Base-by-base conservation (phyloP, 148 eudicot genomes). In the Dianthus caryophyllus region DNA sequence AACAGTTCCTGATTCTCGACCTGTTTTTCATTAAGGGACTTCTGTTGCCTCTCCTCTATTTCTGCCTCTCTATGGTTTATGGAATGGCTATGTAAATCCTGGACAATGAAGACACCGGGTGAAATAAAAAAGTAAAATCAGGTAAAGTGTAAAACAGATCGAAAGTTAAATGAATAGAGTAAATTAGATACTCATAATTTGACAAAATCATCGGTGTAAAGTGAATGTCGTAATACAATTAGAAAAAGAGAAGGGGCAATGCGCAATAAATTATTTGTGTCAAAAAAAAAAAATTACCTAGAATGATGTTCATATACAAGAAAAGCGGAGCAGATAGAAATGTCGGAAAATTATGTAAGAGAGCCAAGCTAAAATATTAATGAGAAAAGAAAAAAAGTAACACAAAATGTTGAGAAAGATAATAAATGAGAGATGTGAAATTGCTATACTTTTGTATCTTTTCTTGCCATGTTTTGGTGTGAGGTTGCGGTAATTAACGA, bases 21-120 rank as follows among this genome's bases (percentile, higher is more conserved):
- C 77, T 94, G 99, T 74, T 90, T 94, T 77, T 94, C 99, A 62
- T 94, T 94, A 17, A 94, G 96, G 74, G 88, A 94, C 73, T 88
- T 94, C 68, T 94, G 99, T 43, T 97, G 97, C 73, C 76, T 90
- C 79, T 90, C 99, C 75, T 94, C 99, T 51, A 77, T 58, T 74
- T 94, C 98, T 9, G 83, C 54, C 39, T 86, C 96, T 71, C 93
- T 80, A 67, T 73, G 87, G 71, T 79, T 90, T 81, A 81, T 72
- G 50, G 99, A 86, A 70, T 77, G 80, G 76, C 88, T 94, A 77
- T 81, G 99, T 72, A 90, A 67, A 77, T 94, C 97, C 99, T 94
- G 73, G 39, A 36, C 52, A 56, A 31, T 15, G 12, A 61, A 61
- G 8, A 39, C 61, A 48, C 51, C 51, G 25, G 50, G 65, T 51